phyloP scores from a whole-genome alignment of 192 early-diverging fungal species.

The Rhizophagus clarus region DNA sequence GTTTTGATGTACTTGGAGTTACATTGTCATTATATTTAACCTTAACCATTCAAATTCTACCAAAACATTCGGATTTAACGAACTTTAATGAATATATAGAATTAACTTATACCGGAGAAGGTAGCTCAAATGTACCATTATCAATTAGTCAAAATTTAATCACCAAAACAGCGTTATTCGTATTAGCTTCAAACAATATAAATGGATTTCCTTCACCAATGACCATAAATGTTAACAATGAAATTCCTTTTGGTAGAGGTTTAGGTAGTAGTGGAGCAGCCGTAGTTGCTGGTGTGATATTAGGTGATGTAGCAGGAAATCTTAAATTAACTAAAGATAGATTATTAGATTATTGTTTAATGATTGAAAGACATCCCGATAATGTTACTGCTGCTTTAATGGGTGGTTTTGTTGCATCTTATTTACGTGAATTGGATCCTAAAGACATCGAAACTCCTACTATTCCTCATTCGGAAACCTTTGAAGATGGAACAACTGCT shows the following conservation, averaged over 20 bases:
- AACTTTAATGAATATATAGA: slow-evolving; percentile 33
- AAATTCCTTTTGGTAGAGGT: slow-evolving; percentile 94
- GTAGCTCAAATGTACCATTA: slow-evolving; percentile 77
- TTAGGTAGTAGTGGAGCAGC: slow-evolving; percentile 97
- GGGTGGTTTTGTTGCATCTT: slow-evolving; percentile 93
- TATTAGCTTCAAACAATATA: slow-evolving; percentile 71
- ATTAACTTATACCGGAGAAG: slow-evolving; percentile 70
- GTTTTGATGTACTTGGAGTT: slow-evolving; percentile 94
- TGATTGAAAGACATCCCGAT: slow-evolving; percentile 97
- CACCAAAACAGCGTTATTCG: slow-evolving; percentile 89
- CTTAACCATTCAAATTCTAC: slow-evolving; percentile 55
- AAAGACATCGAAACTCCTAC: slow-evolving; percentile 43
- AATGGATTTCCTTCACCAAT: slow-evolving; percentile 62
- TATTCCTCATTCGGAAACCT: slow-evolving; percentile 54
- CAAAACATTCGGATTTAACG: slow-evolving; percentile 17
- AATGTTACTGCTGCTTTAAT: slow-evolving; percentile 94
- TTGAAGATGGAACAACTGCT: slow-evolving; percentile 20
- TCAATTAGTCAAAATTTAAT: slow-evolving; percentile 83
- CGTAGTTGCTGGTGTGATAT: slow-evolving; percentile 88
- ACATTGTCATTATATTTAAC: slow-evolving; percentile 87
- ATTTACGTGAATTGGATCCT: slow-evolving; percentile 63
- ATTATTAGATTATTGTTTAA: slow-evolving; percentile 88
- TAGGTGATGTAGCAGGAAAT: slow-evolving; percentile 76
- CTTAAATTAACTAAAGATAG: slow-evolving; percentile 71
- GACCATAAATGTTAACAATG: slow-evolving; percentile 80